A percentile compares a stretch with the other conserved stretches of the same genome.
Conservation (phyloP, 495 filamentous ascomycete species). For the Penicillium pancosmium region DNA sequence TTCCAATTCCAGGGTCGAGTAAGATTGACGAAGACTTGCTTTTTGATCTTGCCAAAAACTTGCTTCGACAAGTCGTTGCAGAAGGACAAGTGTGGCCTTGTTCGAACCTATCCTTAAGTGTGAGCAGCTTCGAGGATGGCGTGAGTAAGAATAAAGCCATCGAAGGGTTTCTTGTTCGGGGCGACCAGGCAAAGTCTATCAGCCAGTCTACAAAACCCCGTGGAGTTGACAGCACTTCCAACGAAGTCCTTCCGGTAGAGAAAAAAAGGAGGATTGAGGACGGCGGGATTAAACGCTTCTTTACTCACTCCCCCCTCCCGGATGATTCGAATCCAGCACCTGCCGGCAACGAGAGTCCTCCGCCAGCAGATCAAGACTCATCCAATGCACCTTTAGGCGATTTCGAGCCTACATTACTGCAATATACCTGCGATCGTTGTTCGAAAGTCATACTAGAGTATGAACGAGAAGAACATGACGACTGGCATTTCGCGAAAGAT, state of each 20-base stretch:
- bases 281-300: constrained; percentile 38
- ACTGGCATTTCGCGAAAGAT: constrained; percentile 95
- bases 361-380: not conserved
- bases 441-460: constrained; percentile 53
- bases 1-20: constrained; percentile 76
- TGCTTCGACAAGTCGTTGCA: constrained; percentile 74
- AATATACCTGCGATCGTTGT: constrained; percentile 66
- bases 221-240: constrained; percentile 8
- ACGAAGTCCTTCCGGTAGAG: constrained; percentile 17
- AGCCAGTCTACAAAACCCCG: constrained; percentile 21
- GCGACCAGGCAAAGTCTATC: constrained; percentile 67
- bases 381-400: not conserved
- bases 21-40: constrained; percentile 71
- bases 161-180: constrained; percentile 77
- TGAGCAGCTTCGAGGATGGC: constrained; percentile 89
- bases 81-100: constrained; percentile 89
- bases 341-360: constrained; percentile 15
- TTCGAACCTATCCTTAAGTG: constrained; percentile 77
- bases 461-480: constrained; percentile 75
- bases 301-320: constrained; percentile 27
- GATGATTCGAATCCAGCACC: constrained; percentile 12
- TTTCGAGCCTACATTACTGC: not conserved
- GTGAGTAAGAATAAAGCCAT: constrained; percentile 83
- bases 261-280: constrained; percentile 43
- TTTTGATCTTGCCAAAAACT: constrained; percentile 72